Conservation (phyloP, 129 eudicot species). For the Artemisia annua region DNA sequence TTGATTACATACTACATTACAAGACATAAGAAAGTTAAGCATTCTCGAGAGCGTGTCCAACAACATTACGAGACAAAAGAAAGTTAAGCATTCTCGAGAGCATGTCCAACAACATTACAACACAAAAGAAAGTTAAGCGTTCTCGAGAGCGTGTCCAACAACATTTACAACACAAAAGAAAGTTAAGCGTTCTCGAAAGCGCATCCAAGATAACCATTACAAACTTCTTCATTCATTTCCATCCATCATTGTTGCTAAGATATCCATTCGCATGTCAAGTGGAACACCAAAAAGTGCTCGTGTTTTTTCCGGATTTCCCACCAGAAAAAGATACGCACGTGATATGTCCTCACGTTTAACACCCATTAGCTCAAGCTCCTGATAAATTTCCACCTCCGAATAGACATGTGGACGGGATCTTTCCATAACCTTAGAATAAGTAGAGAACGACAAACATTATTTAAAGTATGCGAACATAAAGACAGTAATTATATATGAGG, state of each 20-base stretch:
- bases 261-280: neutral
- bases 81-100: too few relatives aligned
- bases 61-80: too few relatives aligned
- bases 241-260: neutral
- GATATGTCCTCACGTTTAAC: neutral
- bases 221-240: neutral
- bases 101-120: too few relatives aligned
- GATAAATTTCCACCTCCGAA: neutral
- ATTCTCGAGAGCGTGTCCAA: too few relatives aligned
- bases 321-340: neutral
- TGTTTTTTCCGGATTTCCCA: neutral
- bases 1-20: too few relatives aligned
- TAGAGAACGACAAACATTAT: neutral
- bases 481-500: neutral
- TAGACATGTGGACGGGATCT: neutral
- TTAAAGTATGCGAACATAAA: neutral
- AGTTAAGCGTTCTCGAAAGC: too few relatives aligned
- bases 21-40: too few relatives aligned
- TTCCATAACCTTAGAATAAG: neutral
- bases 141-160: too few relatives aligned
- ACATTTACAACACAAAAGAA: too few relatives aligned
- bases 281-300: neutral
- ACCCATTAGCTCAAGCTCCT: neutral
- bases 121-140: too few relatives aligned
- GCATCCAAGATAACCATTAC: too few relatives aligned